These are phyloP conservation scores for Fusarium drepaniforme DNA, from an alignment of 2,329 filamentous ascomycete genomes.

Conservation along the genomic window DNA sequence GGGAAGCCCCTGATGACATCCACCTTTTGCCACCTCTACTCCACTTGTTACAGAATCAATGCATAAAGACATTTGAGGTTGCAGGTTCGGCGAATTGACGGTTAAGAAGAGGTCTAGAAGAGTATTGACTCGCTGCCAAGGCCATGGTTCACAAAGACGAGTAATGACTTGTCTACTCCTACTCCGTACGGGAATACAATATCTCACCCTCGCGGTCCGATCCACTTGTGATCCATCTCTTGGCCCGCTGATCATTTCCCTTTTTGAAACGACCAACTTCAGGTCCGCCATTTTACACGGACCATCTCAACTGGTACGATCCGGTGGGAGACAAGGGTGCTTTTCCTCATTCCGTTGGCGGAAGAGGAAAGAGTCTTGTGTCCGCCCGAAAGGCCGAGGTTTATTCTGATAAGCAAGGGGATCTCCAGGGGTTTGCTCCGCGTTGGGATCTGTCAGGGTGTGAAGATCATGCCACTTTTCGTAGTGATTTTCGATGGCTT, in stretches of 20 bases:
- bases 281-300: background rate
- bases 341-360: background rate
- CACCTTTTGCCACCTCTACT: background rate
- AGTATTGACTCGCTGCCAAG: background rate
- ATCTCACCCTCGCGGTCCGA: background rate
- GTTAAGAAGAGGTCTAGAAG: background rate
- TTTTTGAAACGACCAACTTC: background rate
- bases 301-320: background rate
- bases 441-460: background rate
- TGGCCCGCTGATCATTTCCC: constrained; percentile 6
- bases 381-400: background rate
- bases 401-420: background rate
- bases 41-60: constrained; percentile 1
- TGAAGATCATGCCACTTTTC: constrained; percentile 6
- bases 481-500: constrained; percentile 4
- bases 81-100: background rate
- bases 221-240: background rate
- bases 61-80: background rate
- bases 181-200: background rate
- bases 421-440: background rate
- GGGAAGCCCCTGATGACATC: background rate
- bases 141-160: background rate
- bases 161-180: background rate
- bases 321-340: background rate
- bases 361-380: background rate